Evolutionary conservation across 2,329 filamentous ascomycete species (phyloP), one percentile per base, ranked within the genome.

Genomic region (Aureobasidium mangrovei): DNA sequence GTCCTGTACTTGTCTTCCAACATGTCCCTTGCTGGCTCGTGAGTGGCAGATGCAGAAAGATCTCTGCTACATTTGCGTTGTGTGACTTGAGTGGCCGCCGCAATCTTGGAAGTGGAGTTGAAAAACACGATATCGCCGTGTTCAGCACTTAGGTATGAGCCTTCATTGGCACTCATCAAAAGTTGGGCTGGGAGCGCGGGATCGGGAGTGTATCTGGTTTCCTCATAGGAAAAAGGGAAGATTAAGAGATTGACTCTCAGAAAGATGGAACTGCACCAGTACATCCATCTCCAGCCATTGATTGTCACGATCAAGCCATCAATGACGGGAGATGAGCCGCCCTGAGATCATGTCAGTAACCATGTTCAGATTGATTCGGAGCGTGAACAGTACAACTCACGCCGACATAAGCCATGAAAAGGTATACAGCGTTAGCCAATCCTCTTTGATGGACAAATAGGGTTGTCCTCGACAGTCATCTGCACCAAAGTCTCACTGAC

Each of bases 401-500:
- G 12, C 65, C 63, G 3, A 65, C 59, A 40, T 64, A 63, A 0
- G 44, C 67, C 38, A 70, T 67, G 56, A 67, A 72, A 54, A 74
- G 63, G 56, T 75, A 79, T 8, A 75, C 66, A 0, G 64, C 66
- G 56, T 79, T 80, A 70, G 74, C 73, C 2, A 67, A 62, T 0
- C 71, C 72, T 33, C 72, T 65, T 58, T 74, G 67, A 58, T 75
- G 72, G 10, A 74, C 69, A 53, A 73, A 75, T 60, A 69, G 74
- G 10, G 74, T n/a, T 55, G 56, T 75, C 72, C 1, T 66, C 69
- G 35, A 74, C 69, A 0, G 74, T 78, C 60, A 74, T 75, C 62
- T 78, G 76, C 4, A 80, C 75, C 4, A 80, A 64, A 2, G 77
- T 71, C 59, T 80, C 77, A 54, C 73, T 74, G 0, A 77, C 71